Base-by-base conservation (phyloP, 2,329 filamentous ascomycete species). In the Parastagonospora avenae region DNA sequence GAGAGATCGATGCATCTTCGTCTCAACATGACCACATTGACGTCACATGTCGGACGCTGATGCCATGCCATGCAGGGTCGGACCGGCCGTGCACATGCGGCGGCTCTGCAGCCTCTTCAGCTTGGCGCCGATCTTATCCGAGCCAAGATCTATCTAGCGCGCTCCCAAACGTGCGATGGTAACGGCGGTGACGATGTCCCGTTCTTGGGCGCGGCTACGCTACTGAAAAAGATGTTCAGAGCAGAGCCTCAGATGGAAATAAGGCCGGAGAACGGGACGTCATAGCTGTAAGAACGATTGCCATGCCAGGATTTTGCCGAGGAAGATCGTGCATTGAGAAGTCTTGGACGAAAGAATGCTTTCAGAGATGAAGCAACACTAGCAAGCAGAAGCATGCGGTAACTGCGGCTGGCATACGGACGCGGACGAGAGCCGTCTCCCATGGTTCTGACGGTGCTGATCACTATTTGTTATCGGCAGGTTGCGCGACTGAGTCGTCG, bases 61-160 rank as follows among this genome's bases (percentile, higher is more conserved):
- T 33, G 32, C 30, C 44, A 42, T 52, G 52, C 15, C 46, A 59
- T 64, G 60, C 62, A 63, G 59, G 57, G 54, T 55, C 60, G 52
- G 52, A 54, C 57, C 52, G 55, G 48, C 60, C 57, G 61, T 63
- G 61, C 57, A 40, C 51, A 48, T 64, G 62, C 53, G 63, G 62
- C 55, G 63, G 63, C 61, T 66, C 62, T 64, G 60, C 63, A 64
- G 52, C 60, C 59, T 66, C 55, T 66, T 57, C 55, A 50, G 15
- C 60, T 64, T 66, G 61, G 59, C 55, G 63, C 55, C 44, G 62
- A 66, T 66, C 63, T 65, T 65, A 46, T 52, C 61, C 55, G 45
- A 46, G 19, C 45, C 50, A 40, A 40, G 54, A 52, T 50, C 41
- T 49, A 32, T n/a, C 6, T 50, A 43, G 62, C 59, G 60, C 29